These are phyloP conservation scores for Calonectria pteridis DNA, from an alignment of 2,329 filamentous ascomycete species.

Conservation along the genomic window DNA sequence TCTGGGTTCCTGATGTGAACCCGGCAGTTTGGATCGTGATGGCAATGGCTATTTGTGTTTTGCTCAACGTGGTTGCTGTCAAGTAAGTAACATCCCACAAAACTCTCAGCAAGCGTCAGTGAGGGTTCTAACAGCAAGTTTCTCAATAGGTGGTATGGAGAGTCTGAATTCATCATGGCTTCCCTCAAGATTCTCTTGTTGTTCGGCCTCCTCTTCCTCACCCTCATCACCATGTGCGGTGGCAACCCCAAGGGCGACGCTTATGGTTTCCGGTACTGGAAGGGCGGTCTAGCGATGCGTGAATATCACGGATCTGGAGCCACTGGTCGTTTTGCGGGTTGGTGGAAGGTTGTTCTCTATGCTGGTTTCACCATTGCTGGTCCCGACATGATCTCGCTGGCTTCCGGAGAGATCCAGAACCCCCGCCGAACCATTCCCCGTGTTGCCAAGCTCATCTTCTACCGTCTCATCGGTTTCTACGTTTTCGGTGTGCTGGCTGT, in stretches of 20 bases:
- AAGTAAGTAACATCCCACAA: slow-evolving; percentile 46
- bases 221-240: slow-evolving; percentile 76
- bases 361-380: slow-evolving; percentile 77
- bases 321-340: slow-evolving; percentile 73
- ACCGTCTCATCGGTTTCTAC: slow-evolving; percentile 78
- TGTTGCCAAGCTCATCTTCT: slow-evolving; percentile 81
- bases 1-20: slow-evolving; percentile 57
- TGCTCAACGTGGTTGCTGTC: slow-evolving; percentile 62
- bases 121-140: neutral
- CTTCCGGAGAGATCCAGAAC: slow-evolving; percentile 71
- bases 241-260: slow-evolving; percentile 73
- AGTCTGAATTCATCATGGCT: slow-evolving; percentile 67
- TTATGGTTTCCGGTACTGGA: slow-evolving; percentile 74
- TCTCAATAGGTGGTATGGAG: slow-evolving; percentile 52
- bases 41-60: slow-evolving; percentile 58
- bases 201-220: slow-evolving; percentile 70
- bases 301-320: slow-evolving; percentile 57
- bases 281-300: slow-evolving; percentile 49
- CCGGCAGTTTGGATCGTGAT: slow-evolving; percentile 63
- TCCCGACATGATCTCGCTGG: slow-evolving; percentile 73
- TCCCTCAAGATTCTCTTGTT: slow-evolving; percentile 63
- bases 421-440: slow-evolving; percentile 74
- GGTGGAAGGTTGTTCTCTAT: slow-evolving; percentile 67
- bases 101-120: fast-evolving
- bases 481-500: slow-evolving; percentile 72